Percentiles rank a stretch among this genome's conserved stretches.
Conservation (phyloP, 1,284 basidiomycete species). For the Tranzscheliella williamsii region DNA sequence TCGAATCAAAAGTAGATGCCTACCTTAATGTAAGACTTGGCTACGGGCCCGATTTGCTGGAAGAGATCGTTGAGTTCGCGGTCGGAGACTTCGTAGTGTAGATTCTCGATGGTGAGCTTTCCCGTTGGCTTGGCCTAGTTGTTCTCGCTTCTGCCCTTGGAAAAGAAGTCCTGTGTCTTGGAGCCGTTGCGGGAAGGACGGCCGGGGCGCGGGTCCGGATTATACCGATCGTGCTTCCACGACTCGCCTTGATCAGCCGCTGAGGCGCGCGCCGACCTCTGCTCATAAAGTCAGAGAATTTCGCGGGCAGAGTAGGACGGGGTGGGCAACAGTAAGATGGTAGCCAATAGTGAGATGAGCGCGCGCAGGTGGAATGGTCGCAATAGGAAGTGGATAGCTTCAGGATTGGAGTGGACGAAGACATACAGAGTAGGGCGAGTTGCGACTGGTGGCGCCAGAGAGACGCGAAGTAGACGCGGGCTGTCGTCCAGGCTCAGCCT, state of each 20-base stretch:
- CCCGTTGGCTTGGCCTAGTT: constrained; percentile 36
- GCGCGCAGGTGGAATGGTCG: too few relatives aligned
- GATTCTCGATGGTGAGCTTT: constrained; percentile 75
- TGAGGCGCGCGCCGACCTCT: constrained; percentile 11
- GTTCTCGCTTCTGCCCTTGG: not conserved
- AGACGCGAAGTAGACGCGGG: not conserved
- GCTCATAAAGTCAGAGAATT: too few relatives aligned
- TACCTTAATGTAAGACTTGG: constrained; percentile 89
- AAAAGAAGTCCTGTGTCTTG: not conserved
- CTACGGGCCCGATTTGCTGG: constrained; percentile 85
- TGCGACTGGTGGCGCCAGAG: not conserved
- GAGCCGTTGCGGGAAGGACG: not conserved
- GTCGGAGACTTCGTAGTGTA: constrained; percentile 90
- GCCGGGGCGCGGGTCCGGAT: not conserved
- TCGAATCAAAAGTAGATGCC: too few relatives aligned
- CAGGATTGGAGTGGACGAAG: not conserved
- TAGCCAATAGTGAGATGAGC: too few relatives aligned
- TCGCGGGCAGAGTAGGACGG: too few relatives aligned
- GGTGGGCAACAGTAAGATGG: too few relatives aligned
- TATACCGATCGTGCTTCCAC: constrained; percentile 35
- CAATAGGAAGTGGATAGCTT: too few relatives aligned
- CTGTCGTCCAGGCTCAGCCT: too few relatives aligned
- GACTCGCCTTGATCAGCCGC: constrained; percentile 7
- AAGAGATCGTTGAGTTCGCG: constrained; percentile 76
- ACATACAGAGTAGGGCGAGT: constrained; percentile 2